Evolutionary conservation across 495 filamentous ascomycete species (phyloP), one percentile per base, ranked within the genome.

Genomic region (Aspergillus baeticus): DNA sequence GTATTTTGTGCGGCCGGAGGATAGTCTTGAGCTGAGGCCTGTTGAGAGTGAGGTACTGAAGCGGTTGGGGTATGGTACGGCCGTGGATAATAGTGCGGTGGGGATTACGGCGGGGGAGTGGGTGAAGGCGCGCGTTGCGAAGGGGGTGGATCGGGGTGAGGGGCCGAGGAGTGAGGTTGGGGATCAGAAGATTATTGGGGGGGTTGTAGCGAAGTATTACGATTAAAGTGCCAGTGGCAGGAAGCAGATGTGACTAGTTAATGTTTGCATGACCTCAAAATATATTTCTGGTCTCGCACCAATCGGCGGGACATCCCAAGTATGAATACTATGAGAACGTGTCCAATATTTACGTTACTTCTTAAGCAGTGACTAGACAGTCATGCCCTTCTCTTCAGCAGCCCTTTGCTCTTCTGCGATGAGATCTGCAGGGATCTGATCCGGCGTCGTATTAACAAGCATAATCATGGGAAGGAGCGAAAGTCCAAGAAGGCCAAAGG

Each of bases 401-500:
- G 61, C 63, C 57, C 59, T 33, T 13, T 63, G 63, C 59, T 69
- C 36, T 39, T 65, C 63, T 4, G 64, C 66, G 55, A 69, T 60
- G 2, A 69, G 34, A 54, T 69, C 66, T 0, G 66, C 66, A n/a
- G 66, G 66, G 45, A 69, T 69, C 5, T 53, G 57, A 21, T 69
- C 64, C 6, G 66, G 66, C 6, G 66, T 69, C 10, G 62, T 60
- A 36, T 69, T 69, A 31, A 69, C 66, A 7, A 69, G 58, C 58
- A 62, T 60, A 2, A 62, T 58, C 66, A 69, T 69, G 3, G 66
- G 66, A 0, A 58, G 3, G 22, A 69, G 26, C 26, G 66, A 54
- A 7, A 45, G 54, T 17, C 49, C 66, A 11, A 69, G 63, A 3
- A 69, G 46, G 6, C 39, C 63, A 23, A 69, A 69, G 0, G 63